phyloP scores from a whole-genome alignment of 768 basidiomycete species.

The Rubroboletus pulcherrimus region DNA sequence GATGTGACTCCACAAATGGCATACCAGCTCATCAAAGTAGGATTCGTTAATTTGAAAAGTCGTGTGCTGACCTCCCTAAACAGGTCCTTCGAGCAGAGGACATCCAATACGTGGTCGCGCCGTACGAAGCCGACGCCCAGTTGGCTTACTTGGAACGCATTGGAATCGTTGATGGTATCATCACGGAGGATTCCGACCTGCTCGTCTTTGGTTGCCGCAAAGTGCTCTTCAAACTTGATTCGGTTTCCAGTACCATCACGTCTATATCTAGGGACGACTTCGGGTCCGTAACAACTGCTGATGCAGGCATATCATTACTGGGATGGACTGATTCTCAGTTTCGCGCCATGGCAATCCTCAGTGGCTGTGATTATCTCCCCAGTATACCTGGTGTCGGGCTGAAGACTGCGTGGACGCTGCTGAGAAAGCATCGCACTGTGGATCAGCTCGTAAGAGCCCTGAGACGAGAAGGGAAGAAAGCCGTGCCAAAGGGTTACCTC shows the following conservation, averaged over 20 bases:
- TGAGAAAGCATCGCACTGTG: slow-evolving; percentile 81
- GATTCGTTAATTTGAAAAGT: background rate
- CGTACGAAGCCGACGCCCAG: slow-evolving; percentile 98
- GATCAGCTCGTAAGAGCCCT: slow-evolving; percentile 78
- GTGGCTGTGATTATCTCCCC: slow-evolving; percentile 89
- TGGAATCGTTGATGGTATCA: slow-evolving; percentile 82
- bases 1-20: slow-evolving; percentile 99
- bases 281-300: slow-evolving; percentile 48
- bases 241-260: slow-evolving; percentile 56
- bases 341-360: slow-evolving; percentile 88
- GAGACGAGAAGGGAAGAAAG: slow-evolving; percentile 78
- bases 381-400: slow-evolving; percentile 90
- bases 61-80: slow-evolving; percentile 3
- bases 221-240: slow-evolving; percentile 92
- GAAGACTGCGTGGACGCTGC: slow-evolving; percentile 83
- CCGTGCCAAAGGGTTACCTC: slow-evolving; percentile 74
- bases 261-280: slow-evolving; percentile 69
- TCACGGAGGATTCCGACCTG: slow-evolving; percentile 97
- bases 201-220: slow-evolving; percentile 94
- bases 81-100: slow-evolving; percentile 83
- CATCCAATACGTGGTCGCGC: slow-evolving; percentile 87
- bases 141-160: slow-evolving; percentile 84
- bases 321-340: slow-evolving; percentile 93
- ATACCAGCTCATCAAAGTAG: slow-evolving; percentile 92
- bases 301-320: slow-evolving; percentile 65